A percentile compares a stretch with the other conserved stretches of the same genome.
These are phyloP conservation scores for Neurospora sp. DNA, from an alignment of 495 filamentous ascomycete species.

Conservation along the genomic window DNA sequence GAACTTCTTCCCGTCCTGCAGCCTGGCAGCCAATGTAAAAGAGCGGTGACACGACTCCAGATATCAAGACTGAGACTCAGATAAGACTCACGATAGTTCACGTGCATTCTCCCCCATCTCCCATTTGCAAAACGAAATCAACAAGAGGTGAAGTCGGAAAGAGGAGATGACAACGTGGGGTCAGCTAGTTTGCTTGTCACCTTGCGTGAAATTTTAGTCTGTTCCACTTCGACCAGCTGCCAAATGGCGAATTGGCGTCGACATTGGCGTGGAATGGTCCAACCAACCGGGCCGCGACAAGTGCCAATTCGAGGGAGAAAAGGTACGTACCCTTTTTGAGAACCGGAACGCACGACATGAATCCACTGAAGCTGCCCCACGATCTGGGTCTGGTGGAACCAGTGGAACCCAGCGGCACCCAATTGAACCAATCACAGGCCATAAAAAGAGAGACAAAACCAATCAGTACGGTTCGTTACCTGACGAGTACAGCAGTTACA, in stretches of 20 bases:
- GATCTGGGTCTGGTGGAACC: slow-evolving; percentile 6
- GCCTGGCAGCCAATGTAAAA: background rate
- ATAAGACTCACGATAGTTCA: background rate
- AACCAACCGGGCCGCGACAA: background rate
- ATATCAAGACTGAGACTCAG: background rate
- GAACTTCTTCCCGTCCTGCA: background rate
- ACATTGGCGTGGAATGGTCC: background rate
- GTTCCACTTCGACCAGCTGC: background rate
- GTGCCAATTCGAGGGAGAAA: background rate
- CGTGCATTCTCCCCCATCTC: background rate
- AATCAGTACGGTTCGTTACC: background rate
- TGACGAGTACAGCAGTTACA: background rate
- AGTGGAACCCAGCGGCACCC: slow-evolving; percentile 1
- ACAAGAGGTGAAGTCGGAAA: background rate
- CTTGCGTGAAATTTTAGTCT: background rate
- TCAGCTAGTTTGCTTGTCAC: background rate
- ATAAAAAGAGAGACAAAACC: background rate
- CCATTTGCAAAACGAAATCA: background rate
- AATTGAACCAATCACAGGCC: background rate
- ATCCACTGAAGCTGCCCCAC: slow-evolving; percentile 9
- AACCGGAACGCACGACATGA: background rate
- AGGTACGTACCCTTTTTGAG: background rate
- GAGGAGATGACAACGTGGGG: background rate
- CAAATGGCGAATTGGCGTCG: background rate
- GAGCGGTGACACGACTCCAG: background rate